Percentiles rank a stretch among this genome's conserved stretches.
Evolutionary conservation across 139 green algal genomes (phyloP).

Genomic region (Yamagishiella unicocca): DNA sequence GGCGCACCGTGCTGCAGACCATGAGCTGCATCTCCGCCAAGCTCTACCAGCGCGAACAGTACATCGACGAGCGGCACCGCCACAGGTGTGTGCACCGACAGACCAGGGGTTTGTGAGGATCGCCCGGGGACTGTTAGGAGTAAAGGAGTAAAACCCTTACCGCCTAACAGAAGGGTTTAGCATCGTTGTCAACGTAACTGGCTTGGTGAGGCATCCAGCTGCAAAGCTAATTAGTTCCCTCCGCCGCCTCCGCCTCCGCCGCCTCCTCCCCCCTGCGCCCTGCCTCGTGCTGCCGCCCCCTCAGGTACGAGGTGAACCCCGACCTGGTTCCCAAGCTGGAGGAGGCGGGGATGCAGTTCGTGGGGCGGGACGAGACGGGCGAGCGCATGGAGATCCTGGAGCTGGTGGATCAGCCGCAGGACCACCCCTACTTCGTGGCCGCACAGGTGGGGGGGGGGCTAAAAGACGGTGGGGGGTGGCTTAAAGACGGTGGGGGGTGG

Average conservation of each 20-base stretch:
- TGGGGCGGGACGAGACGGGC: constrained; percentile 93
- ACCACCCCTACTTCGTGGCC: constrained; percentile 94
- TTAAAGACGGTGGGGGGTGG: too few relatives aligned
- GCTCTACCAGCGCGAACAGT: constrained; percentile 91
- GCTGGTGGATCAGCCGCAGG: constrained; percentile 67
- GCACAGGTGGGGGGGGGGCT: constrained; percentile 58
- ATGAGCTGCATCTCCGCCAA: constrained; percentile 92
- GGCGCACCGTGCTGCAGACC: constrained; percentile 89
- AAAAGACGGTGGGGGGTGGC: background rate
- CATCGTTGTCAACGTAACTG: too few relatives aligned
- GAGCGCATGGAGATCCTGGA: constrained; percentile 98
- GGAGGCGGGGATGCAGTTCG: constrained; percentile 86
- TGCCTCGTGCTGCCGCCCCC: background rate
- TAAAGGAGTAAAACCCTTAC: too few relatives aligned
- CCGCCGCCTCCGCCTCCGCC: too few relatives aligned
- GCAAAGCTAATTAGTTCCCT: too few relatives aligned
- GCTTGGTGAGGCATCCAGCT: too few relatives aligned
- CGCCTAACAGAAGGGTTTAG: too few relatives aligned
- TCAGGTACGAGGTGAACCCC: constrained; percentile 96
- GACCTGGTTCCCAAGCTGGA: constrained; percentile 91
- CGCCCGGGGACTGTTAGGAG: too few relatives aligned
- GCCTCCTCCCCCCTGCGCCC: background rate
- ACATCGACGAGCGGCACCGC: constrained; percentile 95
- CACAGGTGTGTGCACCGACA: constrained; percentile 78
- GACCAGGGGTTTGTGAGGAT: too few relatives aligned